These are phyloP conservation scores for Sporothrix curviconia DNA, from an alignment of 2,329 filamentous ascomycete genomes.

Conservation along the genomic window DNA sequence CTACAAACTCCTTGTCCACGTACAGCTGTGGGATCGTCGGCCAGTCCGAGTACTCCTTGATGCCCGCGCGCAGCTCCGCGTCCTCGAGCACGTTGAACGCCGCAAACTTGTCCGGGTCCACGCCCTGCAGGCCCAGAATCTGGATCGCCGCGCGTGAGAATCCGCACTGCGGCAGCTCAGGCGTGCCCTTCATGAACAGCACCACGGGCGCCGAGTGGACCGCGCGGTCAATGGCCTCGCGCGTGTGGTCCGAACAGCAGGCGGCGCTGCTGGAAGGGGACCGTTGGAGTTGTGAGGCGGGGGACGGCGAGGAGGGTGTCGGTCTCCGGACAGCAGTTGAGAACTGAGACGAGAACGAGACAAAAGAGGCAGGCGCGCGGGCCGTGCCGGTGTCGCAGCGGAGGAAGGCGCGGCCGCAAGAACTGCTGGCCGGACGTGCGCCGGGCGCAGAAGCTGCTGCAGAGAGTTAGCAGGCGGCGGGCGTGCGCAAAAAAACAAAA, in stretches of 20 bases:
- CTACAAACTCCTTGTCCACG: conserved; percentile 89
- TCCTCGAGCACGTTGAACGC: conserved; percentile 97
- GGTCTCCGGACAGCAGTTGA: conserved; percentile 1
- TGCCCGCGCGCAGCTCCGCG: conserved; percentile 75
- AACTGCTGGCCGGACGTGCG: conserved; percentile 1
- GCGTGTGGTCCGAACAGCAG: conserved; percentile 68
- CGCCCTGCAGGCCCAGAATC: conserved; percentile 88
- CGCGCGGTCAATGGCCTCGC: conserved; percentile 81
- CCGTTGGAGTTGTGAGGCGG: not conserved
- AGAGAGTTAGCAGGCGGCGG: not conserved
- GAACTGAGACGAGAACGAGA: not conserved
- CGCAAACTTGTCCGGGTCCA: conserved; percentile 93
- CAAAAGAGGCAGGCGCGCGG: not conserved
- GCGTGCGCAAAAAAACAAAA: not conserved
- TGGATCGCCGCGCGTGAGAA: conserved; percentile 94
- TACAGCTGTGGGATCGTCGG: conserved; percentile 97
- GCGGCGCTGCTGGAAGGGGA: conserved; percentile 4
- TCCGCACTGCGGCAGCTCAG: conserved; percentile 72
- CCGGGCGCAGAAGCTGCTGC: conserved; percentile 14
- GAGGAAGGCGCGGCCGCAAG: not conserved
- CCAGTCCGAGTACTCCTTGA: conserved; percentile 99
- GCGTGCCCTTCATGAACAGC: conserved; percentile 89
- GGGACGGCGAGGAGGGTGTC: not conserved
- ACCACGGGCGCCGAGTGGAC: conserved; percentile 85
- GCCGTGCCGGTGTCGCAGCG: no score